Base-by-base conservation (phyloP, 1,284 basidiomycete genomes). In the Trametes versicolor region DNA sequence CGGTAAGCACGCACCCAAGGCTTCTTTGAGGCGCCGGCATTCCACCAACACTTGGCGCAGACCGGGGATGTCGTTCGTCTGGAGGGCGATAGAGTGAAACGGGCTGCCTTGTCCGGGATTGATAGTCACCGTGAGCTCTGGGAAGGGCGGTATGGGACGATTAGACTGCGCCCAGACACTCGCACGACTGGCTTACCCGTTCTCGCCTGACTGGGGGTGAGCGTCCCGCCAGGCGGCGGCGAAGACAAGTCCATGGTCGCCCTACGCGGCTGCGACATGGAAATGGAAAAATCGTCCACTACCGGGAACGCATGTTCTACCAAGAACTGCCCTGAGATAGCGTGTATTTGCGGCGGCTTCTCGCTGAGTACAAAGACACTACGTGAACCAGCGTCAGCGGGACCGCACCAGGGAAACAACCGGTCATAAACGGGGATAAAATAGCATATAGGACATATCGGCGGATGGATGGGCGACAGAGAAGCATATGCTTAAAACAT, bases 301-400 rank as follows among this genome's bases (percentile, higher is more conserved):
- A 89, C 81, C 4, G 86, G 86, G 51, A 84, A 81, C 2, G 83
- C 78, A 61, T 79, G 81, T 60, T 86, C 79, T 12, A 87, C 67
- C 10, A 67, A 10, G 47, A 71, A 73, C 6, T 66, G 60, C 17
- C 57, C 60, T 9, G 64, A 41, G 23, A 52, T 56, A 34, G 56
- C n/a, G n/a, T 62, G 55, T 5, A 63, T 27, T 34, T 27, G 29
- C 23, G 58, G 29, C 29, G 65, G 60, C 39, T 70, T 70, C 54
- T 83, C 80, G 5, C 86, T 73, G 64, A 87, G 83, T 10, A 86
- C 74, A 37, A 71, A 71, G 27, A 71, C 61, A 57, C 70, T 70
- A 60, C n/a, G 41, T 15, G 19, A 10, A 51, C 15, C 15, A 39
- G 45, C 21, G 45, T 65, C 13, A 64, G 62, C 23, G 2, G 10